Evolutionary conservation across 257 asterid genomes (phyloP).

Genomic region (Fraxinus pennsylvanica): DNA sequence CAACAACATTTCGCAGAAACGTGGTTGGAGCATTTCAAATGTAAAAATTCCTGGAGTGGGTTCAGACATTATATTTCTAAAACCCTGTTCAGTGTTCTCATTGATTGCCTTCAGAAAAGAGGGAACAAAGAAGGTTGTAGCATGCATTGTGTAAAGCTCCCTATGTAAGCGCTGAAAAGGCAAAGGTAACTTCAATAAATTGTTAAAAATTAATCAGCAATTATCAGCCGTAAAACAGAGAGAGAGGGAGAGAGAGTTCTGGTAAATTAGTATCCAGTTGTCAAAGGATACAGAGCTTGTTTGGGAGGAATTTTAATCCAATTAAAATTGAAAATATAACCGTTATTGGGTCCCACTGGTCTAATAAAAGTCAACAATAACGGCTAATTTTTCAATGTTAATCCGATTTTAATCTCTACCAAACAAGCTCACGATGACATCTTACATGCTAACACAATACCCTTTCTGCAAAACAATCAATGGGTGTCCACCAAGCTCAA

Average conservation of each 20-base stretch:
- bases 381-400: too few relatives aligned
- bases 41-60: constrained; percentile 86
- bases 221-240: constrained; percentile 1
- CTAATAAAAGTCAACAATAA: too few relatives aligned
- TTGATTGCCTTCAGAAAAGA: constrained; percentile 71
- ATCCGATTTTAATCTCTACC: too few relatives aligned
- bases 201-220: constrained; percentile 18
- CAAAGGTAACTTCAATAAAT: constrained; percentile 17
- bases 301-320: too few relatives aligned
- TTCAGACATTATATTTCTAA: constrained; percentile 76
- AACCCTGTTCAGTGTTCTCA: constrained; percentile 76
- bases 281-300: neutral
- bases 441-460: constrained; percentile 2
- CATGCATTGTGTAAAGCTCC: constrained; percentile 70
- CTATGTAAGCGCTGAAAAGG: constrained; percentile 68
- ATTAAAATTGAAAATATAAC: too few relatives aligned
- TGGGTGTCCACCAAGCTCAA: neutral
- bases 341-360: too few relatives aligned
- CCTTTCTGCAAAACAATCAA: constrained; percentile 6
- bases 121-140: constrained; percentile 65
- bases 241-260: neutral
- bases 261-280: neutral
- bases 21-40: constrained; percentile 92
- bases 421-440: neutral
- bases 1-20: constrained; percentile 79